Evolutionary conservation across 306 rosid species (phyloP).

Genomic region (Prunus persica): DNA sequence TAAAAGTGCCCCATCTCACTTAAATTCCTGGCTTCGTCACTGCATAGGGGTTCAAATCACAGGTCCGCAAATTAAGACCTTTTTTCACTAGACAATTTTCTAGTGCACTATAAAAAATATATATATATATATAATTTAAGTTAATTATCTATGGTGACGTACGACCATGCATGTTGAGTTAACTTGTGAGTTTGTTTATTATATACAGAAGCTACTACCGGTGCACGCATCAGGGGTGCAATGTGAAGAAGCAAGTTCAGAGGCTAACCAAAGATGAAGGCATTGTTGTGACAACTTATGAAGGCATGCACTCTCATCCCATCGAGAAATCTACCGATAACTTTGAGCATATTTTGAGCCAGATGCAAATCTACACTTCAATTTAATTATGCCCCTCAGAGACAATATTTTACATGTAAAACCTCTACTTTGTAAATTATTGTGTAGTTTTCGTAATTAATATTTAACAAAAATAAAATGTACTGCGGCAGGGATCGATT

Average conservation of each 20-base stretch:
- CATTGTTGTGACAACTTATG: conserved; percentile 46
- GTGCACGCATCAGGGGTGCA: conserved; percentile 51
- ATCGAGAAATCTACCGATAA: conserved; percentile 48
- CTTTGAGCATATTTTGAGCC: conserved; percentile 53
- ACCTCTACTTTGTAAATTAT: neutral
- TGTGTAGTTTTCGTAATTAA: neutral
- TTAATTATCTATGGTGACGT: too few species aligned
- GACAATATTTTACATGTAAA: neutral
- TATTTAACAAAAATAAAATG: neutral
- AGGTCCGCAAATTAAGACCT: too few species aligned
- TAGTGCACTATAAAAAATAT: too few species aligned
- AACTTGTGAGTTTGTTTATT: neutral
- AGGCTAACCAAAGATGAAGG: conserved; percentile 47
- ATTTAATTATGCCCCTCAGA: neutral
- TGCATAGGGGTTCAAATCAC: too few species aligned
- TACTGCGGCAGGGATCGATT: neutral
- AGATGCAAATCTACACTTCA: conserved; percentile 45
- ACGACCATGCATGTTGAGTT: neutral
- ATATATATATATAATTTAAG: too few species aligned
- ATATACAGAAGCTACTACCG: conserved; percentile 47
- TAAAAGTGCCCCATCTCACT: too few species aligned
- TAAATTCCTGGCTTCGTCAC: too few species aligned
- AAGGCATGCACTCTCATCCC: conserved; percentile 51
- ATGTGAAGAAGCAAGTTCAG: conserved; percentile 54
- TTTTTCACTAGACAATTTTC: too few species aligned